phyloP scores from a whole-genome alignment of 2,329 filamentous ascomycete species.

The Grosmannia clavigera region DNA sequence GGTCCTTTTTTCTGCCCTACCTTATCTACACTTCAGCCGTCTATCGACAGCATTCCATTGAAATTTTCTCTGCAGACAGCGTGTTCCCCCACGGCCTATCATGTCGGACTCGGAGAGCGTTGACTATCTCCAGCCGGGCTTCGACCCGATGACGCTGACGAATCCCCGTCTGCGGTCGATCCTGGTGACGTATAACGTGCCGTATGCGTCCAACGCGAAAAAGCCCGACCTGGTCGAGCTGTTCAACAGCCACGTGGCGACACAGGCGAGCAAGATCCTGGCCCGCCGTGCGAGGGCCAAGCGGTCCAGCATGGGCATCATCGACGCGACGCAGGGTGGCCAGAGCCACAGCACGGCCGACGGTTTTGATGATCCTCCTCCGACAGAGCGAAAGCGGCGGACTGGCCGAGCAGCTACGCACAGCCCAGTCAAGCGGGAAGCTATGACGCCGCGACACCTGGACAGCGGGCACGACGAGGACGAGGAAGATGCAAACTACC shows the following conservation, averaged over 20 bases:
- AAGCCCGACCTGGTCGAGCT: slow-evolving; percentile 79
- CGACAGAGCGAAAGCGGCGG: not conserved
- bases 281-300: slow-evolving; percentile 65
- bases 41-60: not conserved
- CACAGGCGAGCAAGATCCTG: slow-evolving; percentile 66
- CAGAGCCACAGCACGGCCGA: slow-evolving; percentile 42
- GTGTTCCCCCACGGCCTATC: slow-evolving; percentile 7
- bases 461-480: slow-evolving; percentile 12
- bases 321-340: slow-evolving; percentile 44
- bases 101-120: slow-evolving; percentile 56
- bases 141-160: slow-evolving; percentile 73
- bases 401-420: not conserved
- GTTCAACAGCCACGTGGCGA: slow-evolving; percentile 66
- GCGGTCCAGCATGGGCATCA: slow-evolving; percentile 77
- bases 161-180: slow-evolving; percentile 84
- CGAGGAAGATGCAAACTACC: slow-evolving; percentile 4
- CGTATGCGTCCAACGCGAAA: slow-evolving; percentile 81
- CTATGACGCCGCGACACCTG: too few species aligned
- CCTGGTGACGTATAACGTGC: slow-evolving; percentile 75
- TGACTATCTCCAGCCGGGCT: slow-evolving; percentile 77
- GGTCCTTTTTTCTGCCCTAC: not conserved
- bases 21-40: not conserved
- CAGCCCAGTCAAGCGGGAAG: not conserved
- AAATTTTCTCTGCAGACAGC: not conserved
- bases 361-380: slow-evolving; percentile 25